These are phyloP conservation scores for Monilinia fructicola DNA, from an alignment of 2,329 filamentous ascomycete genomes.

Conservation along the genomic window DNA sequence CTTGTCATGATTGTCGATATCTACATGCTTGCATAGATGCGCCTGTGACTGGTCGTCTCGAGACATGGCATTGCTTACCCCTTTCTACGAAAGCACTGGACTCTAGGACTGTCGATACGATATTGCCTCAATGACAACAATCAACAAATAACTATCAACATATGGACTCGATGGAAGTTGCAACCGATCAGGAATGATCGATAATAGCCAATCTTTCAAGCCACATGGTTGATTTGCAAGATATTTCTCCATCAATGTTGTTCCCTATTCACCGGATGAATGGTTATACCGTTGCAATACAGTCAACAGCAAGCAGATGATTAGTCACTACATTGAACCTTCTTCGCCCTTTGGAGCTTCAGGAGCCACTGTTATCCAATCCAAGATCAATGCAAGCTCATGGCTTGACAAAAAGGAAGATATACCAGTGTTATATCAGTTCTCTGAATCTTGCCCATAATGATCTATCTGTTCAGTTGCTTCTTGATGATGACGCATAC, in stretches of 20 bases:
- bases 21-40: background rate
- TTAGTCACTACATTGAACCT: background rate
- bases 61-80: conserved; percentile 1
- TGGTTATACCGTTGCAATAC: background rate
- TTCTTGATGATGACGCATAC: conserved; percentile 10
- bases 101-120: background rate
- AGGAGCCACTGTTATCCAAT: background rate
- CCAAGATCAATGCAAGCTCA: background rate
- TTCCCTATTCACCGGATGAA: background rate
- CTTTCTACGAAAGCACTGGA: background rate
- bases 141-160: background rate
- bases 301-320: background rate
- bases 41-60: background rate
- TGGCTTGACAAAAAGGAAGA: background rate
- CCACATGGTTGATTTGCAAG: background rate
- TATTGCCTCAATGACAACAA: background rate
- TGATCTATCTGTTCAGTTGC: conserved; percentile 14
- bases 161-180: background rate
- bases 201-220: background rate
- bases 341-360: no score
- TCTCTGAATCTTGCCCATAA: background rate
- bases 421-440: background rate
- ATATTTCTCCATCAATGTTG: background rate
- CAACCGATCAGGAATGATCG: background rate
- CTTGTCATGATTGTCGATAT: background rate